A percentile compares a stretch with the other conserved stretches of the same genome.
Conservation (phyloP, 345 rosid genomes). For the Adansonia digitata region DNA sequence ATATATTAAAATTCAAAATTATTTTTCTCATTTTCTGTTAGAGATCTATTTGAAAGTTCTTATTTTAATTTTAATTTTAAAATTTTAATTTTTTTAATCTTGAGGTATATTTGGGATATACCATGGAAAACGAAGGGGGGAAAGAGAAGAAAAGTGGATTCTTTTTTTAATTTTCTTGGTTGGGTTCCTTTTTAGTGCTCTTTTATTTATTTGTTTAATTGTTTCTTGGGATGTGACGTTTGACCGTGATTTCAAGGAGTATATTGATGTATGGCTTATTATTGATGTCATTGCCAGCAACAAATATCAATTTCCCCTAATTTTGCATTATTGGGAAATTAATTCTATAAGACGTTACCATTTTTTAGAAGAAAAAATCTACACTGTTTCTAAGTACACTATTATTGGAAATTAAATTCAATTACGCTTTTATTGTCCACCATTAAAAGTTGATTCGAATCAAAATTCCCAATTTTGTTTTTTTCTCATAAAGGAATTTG, state of each 20-base stretch:
- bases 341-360: no score
- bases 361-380: no score
- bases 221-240: constrained; percentile 30
- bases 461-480: not conserved
- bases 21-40: not conserved
- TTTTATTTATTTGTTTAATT: not conserved
- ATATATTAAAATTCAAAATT: no score
- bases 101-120: not conserved
- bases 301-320: constrained; percentile 7
- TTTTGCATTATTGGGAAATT: not conserved
- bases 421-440: no score
- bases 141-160: not conserved
- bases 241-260: constrained; percentile 14
- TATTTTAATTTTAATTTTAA: no score
- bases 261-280: constrained; percentile 25
- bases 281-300: constrained; percentile 24
- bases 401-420: not conserved
- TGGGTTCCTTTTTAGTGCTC: not conserved
- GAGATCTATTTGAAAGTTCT: not conserved
- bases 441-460: not conserved
- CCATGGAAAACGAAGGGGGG: not conserved
- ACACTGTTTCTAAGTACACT: no score
- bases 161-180: not conserved
- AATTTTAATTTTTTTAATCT: no score
- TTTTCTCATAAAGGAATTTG: not conserved